phyloP scores from a whole-genome alignment of 176 grass and related monocot species.

The Triticum turgidum region DNA sequence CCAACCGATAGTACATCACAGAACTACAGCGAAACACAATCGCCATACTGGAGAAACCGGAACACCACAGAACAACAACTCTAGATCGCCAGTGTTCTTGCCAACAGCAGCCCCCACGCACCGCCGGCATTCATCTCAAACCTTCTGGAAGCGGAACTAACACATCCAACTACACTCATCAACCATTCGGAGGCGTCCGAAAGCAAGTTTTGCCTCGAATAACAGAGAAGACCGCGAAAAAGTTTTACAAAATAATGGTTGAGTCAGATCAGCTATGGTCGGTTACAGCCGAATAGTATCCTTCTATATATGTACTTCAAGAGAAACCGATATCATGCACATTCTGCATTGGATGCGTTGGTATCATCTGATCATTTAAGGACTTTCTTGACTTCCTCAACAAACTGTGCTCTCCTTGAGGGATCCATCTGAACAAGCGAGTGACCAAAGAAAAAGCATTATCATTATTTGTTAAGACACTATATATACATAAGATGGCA shows the following conservation, averaged over 20 bases:
- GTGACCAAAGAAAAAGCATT: conserved; percentile 23
- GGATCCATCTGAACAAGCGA: conserved; percentile 73
- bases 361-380: conserved; percentile 44
- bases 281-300: conserved; percentile 16
- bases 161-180: conserved; percentile 30
- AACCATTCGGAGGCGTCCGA: neutral
- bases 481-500: neutral
- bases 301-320: conserved; percentile 41
- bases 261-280: conserved; percentile 7
- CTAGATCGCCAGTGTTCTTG: conserved; percentile 1
- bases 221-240: neutral
- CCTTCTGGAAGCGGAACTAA: neutral
- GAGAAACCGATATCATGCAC: conserved; percentile 34
- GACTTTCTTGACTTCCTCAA: conserved; percentile 62
- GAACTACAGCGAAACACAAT: conserved; percentile 18
- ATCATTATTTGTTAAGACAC: neutral
- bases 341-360: conserved; percentile 27
- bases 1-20: conserved; percentile 17
- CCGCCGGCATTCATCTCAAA: neutral
- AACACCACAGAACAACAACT: conserved; percentile 19
- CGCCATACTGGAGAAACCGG: neutral
- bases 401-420: conserved; percentile 61
- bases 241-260: conserved; percentile 4
- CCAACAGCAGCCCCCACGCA: neutral
- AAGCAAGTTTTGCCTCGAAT: neutral